Evolutionary conservation across 345 rosid species (phyloP), one percentile per base, ranked within the genome.

Genomic region (Heritiera fomes): DNA sequence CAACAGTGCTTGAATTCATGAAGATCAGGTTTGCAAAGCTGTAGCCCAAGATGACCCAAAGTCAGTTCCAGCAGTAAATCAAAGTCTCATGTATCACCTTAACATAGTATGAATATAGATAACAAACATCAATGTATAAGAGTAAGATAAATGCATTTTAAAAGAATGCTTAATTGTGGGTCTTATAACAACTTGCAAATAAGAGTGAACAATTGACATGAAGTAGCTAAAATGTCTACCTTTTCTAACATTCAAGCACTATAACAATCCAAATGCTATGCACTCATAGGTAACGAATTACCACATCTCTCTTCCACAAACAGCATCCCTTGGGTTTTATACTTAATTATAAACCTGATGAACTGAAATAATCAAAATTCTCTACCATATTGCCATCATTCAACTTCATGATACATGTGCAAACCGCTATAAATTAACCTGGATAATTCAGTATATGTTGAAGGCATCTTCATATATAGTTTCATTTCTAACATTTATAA

Each of bases 1-100:
- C 80, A 79, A 79, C 89, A 86, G 85, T 59, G 75, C 70, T 23
- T 83, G 91, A 84, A 86, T 80, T 88, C 89, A 86, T 88, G 82
- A 86, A 53, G 62, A 75, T 76, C 75, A 80, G 46, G 68, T 53
- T 78, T 40, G 30, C 58, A 49, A 47, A 82, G 81, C 84, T 82
- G 81, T 73, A 72, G 53, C n/a, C 40, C 58, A 67, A 46, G 62
- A 43, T 10, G 70, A 73, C 11, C 13, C 7, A 40, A 40, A 73
- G 77, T 73, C n/a, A 73, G 77, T 73, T 56, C 61, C 38, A 56
- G 18, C 34, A 18, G 10, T 40, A 55, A 73, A 40, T 38, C 34
- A 7, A 73, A 40, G 65, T 73, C 66, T 10, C 17, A 11, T 20
- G 7, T 6, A 41, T 73, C 52, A 73, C n/a, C 52, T 56, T 10